Base-by-base conservation (phyloP, 108 stramenopile species). In the Cyclostephanos invisitatus region DNA sequence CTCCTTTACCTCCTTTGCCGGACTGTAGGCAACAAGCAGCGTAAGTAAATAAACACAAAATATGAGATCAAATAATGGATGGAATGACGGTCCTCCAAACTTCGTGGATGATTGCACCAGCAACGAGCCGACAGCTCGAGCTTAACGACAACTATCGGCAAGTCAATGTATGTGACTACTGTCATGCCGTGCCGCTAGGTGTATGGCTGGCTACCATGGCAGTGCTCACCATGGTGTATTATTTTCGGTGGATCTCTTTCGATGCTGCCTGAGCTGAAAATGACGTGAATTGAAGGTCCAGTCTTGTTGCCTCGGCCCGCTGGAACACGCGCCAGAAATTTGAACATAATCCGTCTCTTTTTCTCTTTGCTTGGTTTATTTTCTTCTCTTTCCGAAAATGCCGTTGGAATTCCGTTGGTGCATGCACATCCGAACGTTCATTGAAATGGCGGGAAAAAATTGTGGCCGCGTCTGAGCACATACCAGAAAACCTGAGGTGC, bases 1-100 rank as follows among this genome's bases (percentile, higher is more conserved):
- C 98, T 49, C 98, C 98, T 78, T 98, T 98, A 60, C 97, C 98
- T 69, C 98, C 97, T 91, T 97, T 97, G 64, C 91, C 91, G 53
- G 90, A 93, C 90, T 89, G 63, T 65, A 12, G 32, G 27, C 40
- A 29, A 57, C 17, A 42, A 27, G 10, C 22, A 42, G n/a, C n/a
- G n/a, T n/a, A 55, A 11, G 36, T 18, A 64, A 8, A 44, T 2
- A 49, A 65, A 47, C 15, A 40, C 62, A 65, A 24, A 10, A 47
- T 5, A 48, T 65, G 64, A 65, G 64, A 57, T 57, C 56, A 57
- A 29, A n/a, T 53, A 29, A n/a, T 53, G 17, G 24, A 18, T 24
- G 27, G 27, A 28, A 28, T 25, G 56, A 9, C 6, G 6, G 0
- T 53, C 24, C 11, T 53, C 4, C 20, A 24, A 6, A 20, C 3